Percentiles rank a stretch among this genome's conserved stretches.
These are phyloP conservation scores for Cucumis melo DNA, from an alignment of 306 rosid species.

Conservation along the genomic window DNA sequence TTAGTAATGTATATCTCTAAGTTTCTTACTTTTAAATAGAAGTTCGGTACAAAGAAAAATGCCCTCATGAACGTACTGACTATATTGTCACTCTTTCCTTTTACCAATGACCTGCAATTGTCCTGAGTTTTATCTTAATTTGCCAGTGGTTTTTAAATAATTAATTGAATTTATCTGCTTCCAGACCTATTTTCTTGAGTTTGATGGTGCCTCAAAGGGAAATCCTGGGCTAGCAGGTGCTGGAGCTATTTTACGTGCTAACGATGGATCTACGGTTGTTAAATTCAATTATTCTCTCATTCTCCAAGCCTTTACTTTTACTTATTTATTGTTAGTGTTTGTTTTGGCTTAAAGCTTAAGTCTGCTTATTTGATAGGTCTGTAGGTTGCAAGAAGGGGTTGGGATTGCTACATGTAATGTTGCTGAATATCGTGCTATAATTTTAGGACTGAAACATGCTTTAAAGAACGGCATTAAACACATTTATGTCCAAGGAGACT, in stretches of 20 bases:
- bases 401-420: constrained; percentile 57
- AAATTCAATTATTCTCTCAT: neutral
- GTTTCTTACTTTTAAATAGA: too few relatives aligned
- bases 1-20: neutral
- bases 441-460: constrained; percentile 63
- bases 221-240: constrained; percentile 95
- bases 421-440: constrained; percentile 71
- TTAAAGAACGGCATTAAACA: constrained; percentile 44
- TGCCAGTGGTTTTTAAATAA: neutral
- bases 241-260: constrained; percentile 69
- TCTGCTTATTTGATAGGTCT: constrained; percentile 32
- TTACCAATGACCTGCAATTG: neutral
- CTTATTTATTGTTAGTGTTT: neutral
- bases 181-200: constrained; percentile 24
- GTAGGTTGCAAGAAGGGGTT: constrained; percentile 58
- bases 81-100: neutral
- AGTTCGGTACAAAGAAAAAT: neutral
- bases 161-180: neutral
- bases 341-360: neutral
- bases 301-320: constrained; percentile 3
- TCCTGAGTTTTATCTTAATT: neutral
- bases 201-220: constrained; percentile 91
- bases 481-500: constrained; percentile 52
- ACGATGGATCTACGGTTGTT: constrained; percentile 60
- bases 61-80: neutral